These are phyloP conservation scores for Fusarium sp. DNA, from an alignment of 2,329 filamentous ascomycete genomes.

Conservation along the genomic window DNA sequence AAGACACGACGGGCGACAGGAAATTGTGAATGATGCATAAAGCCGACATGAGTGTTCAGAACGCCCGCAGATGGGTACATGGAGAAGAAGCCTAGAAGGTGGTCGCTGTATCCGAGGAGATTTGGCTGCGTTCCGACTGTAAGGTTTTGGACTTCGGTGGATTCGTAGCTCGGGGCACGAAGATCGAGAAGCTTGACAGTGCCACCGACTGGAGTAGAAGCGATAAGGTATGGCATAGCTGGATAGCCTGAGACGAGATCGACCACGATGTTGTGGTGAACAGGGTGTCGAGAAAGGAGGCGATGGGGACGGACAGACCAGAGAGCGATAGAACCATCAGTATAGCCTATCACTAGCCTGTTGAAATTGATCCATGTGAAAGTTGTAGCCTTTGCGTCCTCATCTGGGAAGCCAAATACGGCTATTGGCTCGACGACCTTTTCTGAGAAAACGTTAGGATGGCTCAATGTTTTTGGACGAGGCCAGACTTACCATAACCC, in stretches of 20 bases:
- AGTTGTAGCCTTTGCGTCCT: slow-evolving; percentile 63
- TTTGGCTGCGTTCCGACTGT: slow-evolving; percentile 65
- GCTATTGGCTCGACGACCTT: slow-evolving; percentile 59
- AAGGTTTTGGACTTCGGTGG: slow-evolving; percentile 64
- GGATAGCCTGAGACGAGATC: slow-evolving; percentile 68
- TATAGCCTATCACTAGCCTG: slow-evolving; percentile 65
- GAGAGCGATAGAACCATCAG: slow-evolving; percentile 66
- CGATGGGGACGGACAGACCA: slow-evolving; percentile 66
- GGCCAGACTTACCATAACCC: slow-evolving; percentile 54
- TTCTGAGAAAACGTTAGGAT: slow-evolving; percentile 53
- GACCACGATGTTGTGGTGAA: slow-evolving; percentile 66
- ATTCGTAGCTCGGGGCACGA: slow-evolving; percentile 63
- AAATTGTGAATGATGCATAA: slow-evolving; percentile 64
- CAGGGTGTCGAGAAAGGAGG: slow-evolving; percentile 63
- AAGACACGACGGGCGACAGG: slow-evolving; percentile 65
- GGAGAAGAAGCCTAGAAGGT: slow-evolving; percentile 66
- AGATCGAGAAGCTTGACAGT: slow-evolving; percentile 65
- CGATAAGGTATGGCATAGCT: slow-evolving; percentile 66
- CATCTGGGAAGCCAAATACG: slow-evolving; percentile 58
- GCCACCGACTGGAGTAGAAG: slow-evolving; percentile 66
- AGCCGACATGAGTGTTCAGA: slow-evolving; percentile 64
- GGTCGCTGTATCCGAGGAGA: slow-evolving; percentile 66
- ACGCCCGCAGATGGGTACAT: slow-evolving; percentile 65
- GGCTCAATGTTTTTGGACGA: background rate
- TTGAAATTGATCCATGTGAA: slow-evolving; percentile 68